Evolutionary conservation across 108 stramenopile genomes (phyloP), one percentile per base, ranked within the genome.

Genomic region (Fragilaria crotonensis): DNA sequence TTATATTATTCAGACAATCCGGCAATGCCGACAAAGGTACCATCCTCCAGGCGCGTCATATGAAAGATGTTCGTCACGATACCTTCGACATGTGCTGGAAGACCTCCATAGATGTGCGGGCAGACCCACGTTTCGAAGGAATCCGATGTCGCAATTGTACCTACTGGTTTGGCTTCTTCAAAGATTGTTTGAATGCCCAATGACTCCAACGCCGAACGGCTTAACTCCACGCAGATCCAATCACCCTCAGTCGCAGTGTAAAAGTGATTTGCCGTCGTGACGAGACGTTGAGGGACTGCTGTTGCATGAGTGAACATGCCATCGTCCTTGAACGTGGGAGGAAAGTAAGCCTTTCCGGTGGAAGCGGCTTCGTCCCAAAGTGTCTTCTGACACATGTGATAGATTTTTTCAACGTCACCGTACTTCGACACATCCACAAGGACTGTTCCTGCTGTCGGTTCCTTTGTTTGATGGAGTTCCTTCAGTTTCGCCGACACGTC

Each of bases 91-190:
- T 57, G 49, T 0, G 72, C 73, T 17, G 87, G 84, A 59, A 93
- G 82, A 19, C 92, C 92, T 25, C 88, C 92, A 57, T 73, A 84
- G 51, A 93, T 82, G 62, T 93, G 92, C 25, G 92, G 92, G 60
- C 64, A 89, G 0, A 82, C 58, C 60, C 70, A 74, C 25, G 56
- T 46, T 50, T 62, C 54, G 64, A 64, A 72, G 30, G 73, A 18
- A 7, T 65, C 65, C 45, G 53, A 47, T 2, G 59, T 57, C 11
- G 45, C 63, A 7, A 54, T 71, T n/a, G 72, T 70, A 27, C 87
- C 91, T 19, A 93, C 91, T 4, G 87, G 71, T 67, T 71, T 78
- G 44, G 85, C 75, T 33, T 67, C 59, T 62, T 93, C 89, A 45
- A 83, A 78, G 5, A 71, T 14, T 0, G 85, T 84, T 46, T 73